Evolutionary conservation across 2,329 filamentous ascomycete genomes (phyloP).

Genomic region (Ophiostoma sp.): DNA sequence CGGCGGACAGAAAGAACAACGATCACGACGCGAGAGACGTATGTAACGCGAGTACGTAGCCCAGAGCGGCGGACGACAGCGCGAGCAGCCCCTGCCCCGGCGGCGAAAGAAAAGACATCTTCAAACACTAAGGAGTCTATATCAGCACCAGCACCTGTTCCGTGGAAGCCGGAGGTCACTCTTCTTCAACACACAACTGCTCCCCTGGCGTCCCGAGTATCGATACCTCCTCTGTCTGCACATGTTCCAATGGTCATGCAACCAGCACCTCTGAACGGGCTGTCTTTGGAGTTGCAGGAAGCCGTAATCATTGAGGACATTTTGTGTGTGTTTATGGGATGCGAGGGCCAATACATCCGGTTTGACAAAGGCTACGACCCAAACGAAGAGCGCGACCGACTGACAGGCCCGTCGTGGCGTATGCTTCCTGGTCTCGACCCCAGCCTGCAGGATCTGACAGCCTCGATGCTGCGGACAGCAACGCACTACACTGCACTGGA

Average conservation of each 20-base stretch:
- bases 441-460: slow-evolving; percentile 79
- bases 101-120: slow-evolving; percentile 12
- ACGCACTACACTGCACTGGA: slow-evolving; percentile 89
- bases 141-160: slow-evolving; percentile 29
- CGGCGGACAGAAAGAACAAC: slow-evolving; percentile 51
- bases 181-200: slow-evolving; percentile 62
- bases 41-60: slow-evolving; percentile 55
- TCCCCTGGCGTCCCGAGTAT: slow-evolving; percentile 61
- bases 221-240: slow-evolving; percentile 63
- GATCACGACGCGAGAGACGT: slow-evolving; percentile 57
- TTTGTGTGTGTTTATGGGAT: slow-evolving; percentile 94
- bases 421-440: slow-evolving; percentile 82
- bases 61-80: slow-evolving; percentile 44
- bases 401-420: slow-evolving; percentile 75
- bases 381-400: slow-evolving; percentile 74
- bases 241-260: slow-evolving; percentile 65
- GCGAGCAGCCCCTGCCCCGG: slow-evolving; percentile 33
- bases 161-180: slow-evolving; percentile 76
- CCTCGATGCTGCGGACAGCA: slow-evolving; percentile 87
- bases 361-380: slow-evolving; percentile 81
- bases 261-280: slow-evolving; percentile 60
- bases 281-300: slow-evolving; percentile 79
- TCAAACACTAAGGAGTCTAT: slow-evolving; percentile 10
- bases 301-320: slow-evolving; percentile 82
- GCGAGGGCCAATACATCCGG: slow-evolving; percentile 94